These are phyloP conservation scores for Apophysomyces variabilis DNA, from an alignment of 371 early-diverging fungal species.

Conservation along the genomic window DNA sequence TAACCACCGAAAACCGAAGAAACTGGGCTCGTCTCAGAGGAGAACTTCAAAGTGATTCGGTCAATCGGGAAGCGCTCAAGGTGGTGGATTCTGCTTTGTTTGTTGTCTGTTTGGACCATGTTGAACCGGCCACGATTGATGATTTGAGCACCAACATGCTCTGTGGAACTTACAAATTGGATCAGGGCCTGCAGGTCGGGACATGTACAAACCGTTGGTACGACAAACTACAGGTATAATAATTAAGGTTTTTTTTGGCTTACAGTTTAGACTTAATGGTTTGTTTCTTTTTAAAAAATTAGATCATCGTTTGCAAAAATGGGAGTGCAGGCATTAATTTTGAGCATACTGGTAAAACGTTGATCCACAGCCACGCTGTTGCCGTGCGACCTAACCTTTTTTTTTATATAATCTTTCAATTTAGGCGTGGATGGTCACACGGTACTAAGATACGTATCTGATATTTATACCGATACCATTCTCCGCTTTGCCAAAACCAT, in stretches of 20 bases:
- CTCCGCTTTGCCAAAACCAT: constrained; percentile 62
- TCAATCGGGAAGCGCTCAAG: constrained; percentile 63
- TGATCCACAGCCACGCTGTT: constrained; percentile 1
- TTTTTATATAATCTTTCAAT: constrained; percentile 13
- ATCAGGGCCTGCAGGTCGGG: constrained; percentile 58
- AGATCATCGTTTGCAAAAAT: constrained; percentile 65
- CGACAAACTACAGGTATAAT: constrained; percentile 59
- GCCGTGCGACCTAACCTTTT: constrained; percentile 1
- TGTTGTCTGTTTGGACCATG: constrained; percentile 81
- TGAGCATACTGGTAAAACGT: constrained; percentile 58
- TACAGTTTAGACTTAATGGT: background rate
- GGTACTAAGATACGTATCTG: constrained; percentile 60
- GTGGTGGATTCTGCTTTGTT: constrained; percentile 79
- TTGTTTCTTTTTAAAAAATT: constrained; percentile 1
- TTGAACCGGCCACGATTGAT: constrained; percentile 44
- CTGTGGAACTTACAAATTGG: constrained; percentile 59
- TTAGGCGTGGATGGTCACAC: constrained; percentile 66
- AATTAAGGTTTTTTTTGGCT: constrained; percentile 5
- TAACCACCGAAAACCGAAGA: constrained; percentile 76
- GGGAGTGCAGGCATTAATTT: constrained; percentile 67
- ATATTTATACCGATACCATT: constrained; percentile 64
- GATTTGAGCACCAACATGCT: constrained; percentile 61
- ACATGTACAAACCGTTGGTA: constrained; percentile 69
- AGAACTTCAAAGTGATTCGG: constrained; percentile 40
- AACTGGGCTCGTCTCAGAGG: constrained; percentile 68